These are phyloP conservation scores for Chytriomyces sp. DNA, from an alignment of 192 early-diverging fungal species.

Conservation along the genomic window DNA sequence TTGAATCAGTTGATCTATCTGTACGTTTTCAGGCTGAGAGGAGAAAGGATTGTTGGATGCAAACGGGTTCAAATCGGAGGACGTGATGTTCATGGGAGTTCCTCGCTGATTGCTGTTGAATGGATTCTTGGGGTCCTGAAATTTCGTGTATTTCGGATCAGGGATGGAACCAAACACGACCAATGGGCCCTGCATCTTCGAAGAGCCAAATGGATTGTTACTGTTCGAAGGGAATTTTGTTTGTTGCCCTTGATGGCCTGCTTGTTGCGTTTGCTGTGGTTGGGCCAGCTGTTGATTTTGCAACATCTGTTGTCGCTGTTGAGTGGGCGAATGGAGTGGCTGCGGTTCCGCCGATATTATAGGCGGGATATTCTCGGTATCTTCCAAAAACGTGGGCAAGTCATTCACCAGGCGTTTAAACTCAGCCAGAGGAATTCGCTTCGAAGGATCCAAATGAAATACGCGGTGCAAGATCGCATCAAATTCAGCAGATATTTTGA, in stretches of 20 bases:
- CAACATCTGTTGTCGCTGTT: background rate
- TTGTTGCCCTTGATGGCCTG: background rate
- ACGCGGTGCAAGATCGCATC: conserved; percentile 20
- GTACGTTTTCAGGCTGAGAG: background rate
- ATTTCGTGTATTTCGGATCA: conserved; percentile 15
- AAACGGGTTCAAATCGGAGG: conserved; percentile 21
- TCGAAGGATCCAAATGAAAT: conserved; percentile 29
- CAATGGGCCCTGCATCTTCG: conserved; percentile 23
- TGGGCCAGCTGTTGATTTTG: background rate
- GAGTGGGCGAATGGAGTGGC: background rate
- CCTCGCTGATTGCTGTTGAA: conserved; percentile 14
- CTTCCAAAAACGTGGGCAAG: conserved; percentile 25
- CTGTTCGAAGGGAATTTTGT: background rate
- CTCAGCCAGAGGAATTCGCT: conserved; percentile 16
- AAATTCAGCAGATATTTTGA: conserved; percentile 33
- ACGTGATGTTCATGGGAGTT: conserved; percentile 22
- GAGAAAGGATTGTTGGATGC: conserved; percentile 14
- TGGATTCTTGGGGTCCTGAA: conserved; percentile 23
- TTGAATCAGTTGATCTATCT: background rate
- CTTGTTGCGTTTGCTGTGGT: background rate
- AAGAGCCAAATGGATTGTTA: conserved; percentile 20
- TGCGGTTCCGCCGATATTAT: no score
- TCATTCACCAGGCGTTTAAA: conserved; percentile 23
- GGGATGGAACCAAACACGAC: conserved; percentile 31
- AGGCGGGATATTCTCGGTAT: background rate